Percentiles rank a stretch among this genome's conserved stretches.
These are phyloP conservation scores for Picochlorum sp. DNA, from an alignment of 139 green algal genomes.

Conservation along the genomic window DNA sequence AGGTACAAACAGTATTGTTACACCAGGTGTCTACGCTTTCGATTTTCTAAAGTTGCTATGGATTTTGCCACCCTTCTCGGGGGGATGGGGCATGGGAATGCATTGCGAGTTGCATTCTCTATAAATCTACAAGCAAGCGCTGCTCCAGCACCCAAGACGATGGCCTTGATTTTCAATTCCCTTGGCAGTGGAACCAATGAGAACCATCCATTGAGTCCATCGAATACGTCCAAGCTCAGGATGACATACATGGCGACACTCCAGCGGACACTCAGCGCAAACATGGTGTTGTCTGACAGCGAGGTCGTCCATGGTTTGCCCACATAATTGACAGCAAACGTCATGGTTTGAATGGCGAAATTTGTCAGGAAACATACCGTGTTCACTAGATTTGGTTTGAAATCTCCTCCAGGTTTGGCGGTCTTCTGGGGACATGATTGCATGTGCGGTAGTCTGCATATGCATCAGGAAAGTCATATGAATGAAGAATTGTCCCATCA, in stretches of 20 bases:
- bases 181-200: constrained; percentile 28
- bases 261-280: constrained; percentile 12
- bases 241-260: constrained; percentile 17
- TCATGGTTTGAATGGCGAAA: constrained; percentile 76
- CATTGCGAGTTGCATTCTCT: constrained; percentile 15
- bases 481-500: constrained; percentile 85
- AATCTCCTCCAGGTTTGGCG: constrained; percentile 70
- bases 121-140: constrained; percentile 10
- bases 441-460: constrained; percentile 53
- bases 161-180: constrained; percentile 19
- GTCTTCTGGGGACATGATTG: constrained; percentile 57
- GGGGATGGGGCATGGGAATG: constrained; percentile 28
- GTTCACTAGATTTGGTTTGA: constrained; percentile 97
- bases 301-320: constrained; percentile 84
- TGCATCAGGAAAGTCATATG: constrained; percentile 70
- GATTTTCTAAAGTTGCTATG: not conserved
- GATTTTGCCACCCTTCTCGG: constrained; percentile 21
- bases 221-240: constrained; percentile 21
- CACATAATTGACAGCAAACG: constrained; percentile 95
- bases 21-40: not conserved
- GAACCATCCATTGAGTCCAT: constrained; percentile 27
- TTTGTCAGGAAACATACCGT: constrained; percentile 90
- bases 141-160: constrained; percentile 1
- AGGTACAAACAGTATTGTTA: too few relatives aligned
- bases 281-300: constrained; percentile 39